Conservation (phyloP, 2,329 filamentous ascomycete genomes). For the Colletotrichum eremochloae region DNA sequence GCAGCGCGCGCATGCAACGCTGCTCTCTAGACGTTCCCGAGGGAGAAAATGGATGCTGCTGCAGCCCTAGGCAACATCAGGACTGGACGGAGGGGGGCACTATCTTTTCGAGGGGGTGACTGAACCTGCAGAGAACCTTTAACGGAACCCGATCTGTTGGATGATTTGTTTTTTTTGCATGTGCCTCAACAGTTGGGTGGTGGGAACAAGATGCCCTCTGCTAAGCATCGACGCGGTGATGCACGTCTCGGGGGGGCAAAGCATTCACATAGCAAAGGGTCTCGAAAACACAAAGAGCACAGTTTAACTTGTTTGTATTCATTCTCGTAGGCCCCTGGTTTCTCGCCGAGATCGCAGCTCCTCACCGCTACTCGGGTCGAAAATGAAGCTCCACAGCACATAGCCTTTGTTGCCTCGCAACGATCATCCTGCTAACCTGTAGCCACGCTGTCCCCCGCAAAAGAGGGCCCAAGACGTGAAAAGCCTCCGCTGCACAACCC, state of each 20-base stretch:
- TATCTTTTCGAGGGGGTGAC: neutral
- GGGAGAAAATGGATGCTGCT: neutral
- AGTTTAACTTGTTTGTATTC: conserved; percentile 40
- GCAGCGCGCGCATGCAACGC: conserved; percentile 7
- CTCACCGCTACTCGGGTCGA: conserved; percentile 39
- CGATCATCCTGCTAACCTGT: conserved; percentile 39
- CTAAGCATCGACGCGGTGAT: neutral
- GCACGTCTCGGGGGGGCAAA: too few species aligned
- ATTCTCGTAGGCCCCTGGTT: conserved; percentile 31
- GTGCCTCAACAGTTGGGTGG: conserved; percentile 8
- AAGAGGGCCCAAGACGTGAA: conserved; percentile 27
- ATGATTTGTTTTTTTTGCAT: neutral
- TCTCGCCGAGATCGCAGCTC: conserved; percentile 24
- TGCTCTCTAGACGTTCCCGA: conserved; percentile 1
- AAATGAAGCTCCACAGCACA: conserved; percentile 32
- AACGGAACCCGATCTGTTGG: conserved; percentile 10
- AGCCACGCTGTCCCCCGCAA: conserved; percentile 39
- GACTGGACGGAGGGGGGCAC: neutral
- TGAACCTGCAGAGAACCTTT: neutral
- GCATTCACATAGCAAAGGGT: neutral
- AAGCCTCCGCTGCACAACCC: conserved; percentile 37
- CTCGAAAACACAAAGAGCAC: neutral
- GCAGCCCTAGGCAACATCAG: neutral
- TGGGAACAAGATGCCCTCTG: neutral
- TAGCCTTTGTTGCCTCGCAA: conserved; percentile 38